phyloP scores from a whole-genome alignment of 768 basidiomycete genomes.

The Mycena epipterygia region DNA sequence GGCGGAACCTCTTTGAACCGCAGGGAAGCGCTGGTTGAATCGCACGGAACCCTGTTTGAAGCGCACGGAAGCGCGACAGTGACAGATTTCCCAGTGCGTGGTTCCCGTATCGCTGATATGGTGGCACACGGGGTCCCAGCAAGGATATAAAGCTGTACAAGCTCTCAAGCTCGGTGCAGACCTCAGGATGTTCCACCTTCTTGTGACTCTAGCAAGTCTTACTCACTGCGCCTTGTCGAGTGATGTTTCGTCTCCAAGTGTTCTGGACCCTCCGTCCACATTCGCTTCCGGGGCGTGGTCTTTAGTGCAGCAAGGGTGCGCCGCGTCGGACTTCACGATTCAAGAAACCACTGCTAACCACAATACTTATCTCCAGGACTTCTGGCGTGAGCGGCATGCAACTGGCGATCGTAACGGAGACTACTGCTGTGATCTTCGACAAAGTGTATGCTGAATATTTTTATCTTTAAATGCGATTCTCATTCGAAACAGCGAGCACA shows the following conservation, averaged over 20 bases:
- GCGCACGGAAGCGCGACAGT: not conserved
- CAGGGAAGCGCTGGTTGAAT: constrained; percentile 15
- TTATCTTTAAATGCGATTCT: constrained; percentile 13
- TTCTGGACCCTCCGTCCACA: constrained; percentile 16
- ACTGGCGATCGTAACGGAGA: constrained; percentile 35
- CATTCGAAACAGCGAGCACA: constrained; percentile 45
- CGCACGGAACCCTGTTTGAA: not conserved
- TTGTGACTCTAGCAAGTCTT: constrained; percentile 19
- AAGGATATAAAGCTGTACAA: constrained; percentile 7
- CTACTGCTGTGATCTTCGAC: constrained; percentile 38
- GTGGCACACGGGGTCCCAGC: constrained; percentile 2
- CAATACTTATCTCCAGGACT: constrained; percentile 29
- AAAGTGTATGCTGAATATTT: constrained; percentile 37
- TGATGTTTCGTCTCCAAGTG: constrained; percentile 21
- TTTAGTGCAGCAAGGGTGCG: constrained; percentile 23
- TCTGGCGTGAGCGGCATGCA: constrained; percentile 39
- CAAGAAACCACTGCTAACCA: not conserved
- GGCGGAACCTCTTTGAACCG: constrained; percentile 2
- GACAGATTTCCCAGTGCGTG: not conserved
- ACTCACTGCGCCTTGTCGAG: constrained; percentile 2
- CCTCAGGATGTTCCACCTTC: constrained; percentile 18
- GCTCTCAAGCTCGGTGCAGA: constrained; percentile 9
- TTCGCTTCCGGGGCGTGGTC: constrained; percentile 23
- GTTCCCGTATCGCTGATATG: not conserved
- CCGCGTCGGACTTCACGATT: constrained; percentile 7